These are phyloP conservation scores for Kwoniella dendrophila DNA, from an alignment of 768 basidiomycete species.

Conservation along the genomic window DNA sequence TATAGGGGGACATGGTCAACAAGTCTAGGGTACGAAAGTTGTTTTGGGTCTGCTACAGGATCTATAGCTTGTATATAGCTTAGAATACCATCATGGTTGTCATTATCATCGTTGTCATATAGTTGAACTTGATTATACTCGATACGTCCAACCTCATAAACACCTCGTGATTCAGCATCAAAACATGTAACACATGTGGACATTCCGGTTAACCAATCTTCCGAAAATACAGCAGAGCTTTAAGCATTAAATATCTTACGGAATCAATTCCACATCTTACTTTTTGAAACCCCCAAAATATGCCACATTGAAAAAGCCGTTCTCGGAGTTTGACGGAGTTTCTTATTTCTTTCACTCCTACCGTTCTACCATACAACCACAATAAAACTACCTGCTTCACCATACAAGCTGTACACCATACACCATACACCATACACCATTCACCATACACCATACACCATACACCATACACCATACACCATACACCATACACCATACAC, in stretches of 20 bases:
- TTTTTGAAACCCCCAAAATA: background rate
- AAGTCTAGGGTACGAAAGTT: too few relatives aligned
- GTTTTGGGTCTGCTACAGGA: background rate
- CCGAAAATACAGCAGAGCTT: background rate
- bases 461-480: too few relatives aligned
- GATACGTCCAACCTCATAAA: too few relatives aligned
- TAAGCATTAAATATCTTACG: background rate
- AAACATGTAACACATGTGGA: too few relatives aligned
- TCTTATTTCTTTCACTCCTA: constrained; percentile 12
- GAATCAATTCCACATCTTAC: background rate
- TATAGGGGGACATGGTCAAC: too few relatives aligned
- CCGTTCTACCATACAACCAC: background rate
- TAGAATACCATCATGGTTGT: too few relatives aligned
- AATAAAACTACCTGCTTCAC: background rate
- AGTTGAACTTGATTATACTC: too few relatives aligned
- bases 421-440: too few relatives aligned
- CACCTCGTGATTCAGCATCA: background rate
- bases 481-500: too few relatives aligned
- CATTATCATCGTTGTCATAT: too few relatives aligned
- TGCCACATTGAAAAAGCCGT: constrained; percentile 14
- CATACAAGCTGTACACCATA: background rate
- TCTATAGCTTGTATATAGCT: too few relatives aligned
- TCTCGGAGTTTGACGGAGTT: constrained; percentile 29
- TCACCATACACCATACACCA: too few relatives aligned
- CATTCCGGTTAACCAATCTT: background rate